Evolutionary conservation across 2,329 filamentous ascomycete genomes (phyloP), one percentile per base, ranked within the genome.

Genomic region (Daldinia sp.): DNA sequence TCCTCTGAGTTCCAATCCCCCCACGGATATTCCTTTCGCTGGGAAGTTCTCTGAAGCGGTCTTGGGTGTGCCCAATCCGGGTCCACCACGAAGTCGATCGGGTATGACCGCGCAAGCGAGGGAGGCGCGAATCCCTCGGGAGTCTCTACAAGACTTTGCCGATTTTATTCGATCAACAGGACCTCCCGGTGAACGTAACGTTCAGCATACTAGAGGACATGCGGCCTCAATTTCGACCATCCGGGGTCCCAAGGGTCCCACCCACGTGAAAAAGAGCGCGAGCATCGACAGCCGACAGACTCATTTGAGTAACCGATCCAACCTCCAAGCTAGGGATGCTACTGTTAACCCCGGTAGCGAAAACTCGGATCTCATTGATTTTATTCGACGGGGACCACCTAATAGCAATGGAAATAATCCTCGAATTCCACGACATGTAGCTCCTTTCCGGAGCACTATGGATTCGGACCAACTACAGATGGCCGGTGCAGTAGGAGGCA

Each of bases 321-420:
- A 87, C 66, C 85, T 92, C 54, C 87, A 92, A 79, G 90, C 95
- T 65, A 91, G 93, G 55, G 90, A 93, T 68, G 88, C 93, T 41
- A 84, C 86, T 46, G 86, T 89, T 15, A 86, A 89, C 56, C 83
- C 82, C 64, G 85, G 84, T 58, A 88, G 89, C 57, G 90, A 90
- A 71, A 97, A 90, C 63, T 92, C 93, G 12, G 96, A 98, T 68
- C 83, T 99, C 65, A 97, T 98, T 72, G 94, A 98, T 78, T 98
- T 99, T 79, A 97, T 99, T 72, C 90, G 94, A 51, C 90, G 93
- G 77, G 95, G 94, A 0, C 94, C 94, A 2, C 91, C 92, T 0
- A 86, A 82, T 68, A 78, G 82, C 50, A 81, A 83, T 37, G 85
- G 84, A 48, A 85, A 86, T 28, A 87, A 87, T 69, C 92, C 89